A percentile compares a stretch with the other conserved stretches of the same genome.
Evolutionary conservation across 1,284 basidiomycete genomes (phyloP).

Genomic region (Takashimella koratensis): DNA sequence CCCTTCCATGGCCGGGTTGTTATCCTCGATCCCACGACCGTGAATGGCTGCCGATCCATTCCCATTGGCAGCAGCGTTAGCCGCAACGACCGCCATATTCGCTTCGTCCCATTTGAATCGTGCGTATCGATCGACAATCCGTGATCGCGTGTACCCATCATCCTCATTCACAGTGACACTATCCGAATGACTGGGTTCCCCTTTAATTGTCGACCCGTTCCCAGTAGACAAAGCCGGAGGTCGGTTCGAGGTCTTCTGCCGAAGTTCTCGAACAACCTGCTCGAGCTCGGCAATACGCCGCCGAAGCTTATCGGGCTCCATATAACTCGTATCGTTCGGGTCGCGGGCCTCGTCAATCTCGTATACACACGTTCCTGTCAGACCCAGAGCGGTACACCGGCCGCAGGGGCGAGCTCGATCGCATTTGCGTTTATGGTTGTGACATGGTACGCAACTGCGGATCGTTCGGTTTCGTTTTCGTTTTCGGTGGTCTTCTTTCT

Average conservation of each 20-base stretch:
- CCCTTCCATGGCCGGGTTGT: constrained; percentile 1
- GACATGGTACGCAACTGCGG: constrained; percentile 82
- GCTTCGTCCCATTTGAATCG: constrained; percentile 46
- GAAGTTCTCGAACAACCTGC: constrained; percentile 71
- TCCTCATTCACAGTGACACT: constrained; percentile 5
- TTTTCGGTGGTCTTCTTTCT: constrained; percentile 55
- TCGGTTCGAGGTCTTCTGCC: constrained; percentile 20
- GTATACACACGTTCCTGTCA: constrained; percentile 85
- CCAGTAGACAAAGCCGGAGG: background rate
- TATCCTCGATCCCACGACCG: background rate
- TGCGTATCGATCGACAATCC: constrained; percentile 45
- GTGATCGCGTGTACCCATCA: constrained; percentile 36
- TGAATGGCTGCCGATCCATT: background rate
- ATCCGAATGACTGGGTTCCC: background rate
- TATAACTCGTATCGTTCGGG: constrained; percentile 75
- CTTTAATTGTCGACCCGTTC: background rate
- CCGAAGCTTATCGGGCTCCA: constrained; percentile 74
- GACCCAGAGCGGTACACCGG: constrained; percentile 65
- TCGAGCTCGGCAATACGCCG: constrained; percentile 85
- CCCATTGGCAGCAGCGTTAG: constrained; percentile 11
- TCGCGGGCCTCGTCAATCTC: constrained; percentile 83
- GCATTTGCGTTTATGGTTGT: constrained; percentile 81
- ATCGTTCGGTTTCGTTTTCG: constrained; percentile 79
- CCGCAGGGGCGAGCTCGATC: constrained; percentile 63
- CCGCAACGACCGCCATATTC: constrained; percentile 27